Conservation (phyloP, 768 basidiomycete species). For the Coprinellus aureogranulatus region DNA sequence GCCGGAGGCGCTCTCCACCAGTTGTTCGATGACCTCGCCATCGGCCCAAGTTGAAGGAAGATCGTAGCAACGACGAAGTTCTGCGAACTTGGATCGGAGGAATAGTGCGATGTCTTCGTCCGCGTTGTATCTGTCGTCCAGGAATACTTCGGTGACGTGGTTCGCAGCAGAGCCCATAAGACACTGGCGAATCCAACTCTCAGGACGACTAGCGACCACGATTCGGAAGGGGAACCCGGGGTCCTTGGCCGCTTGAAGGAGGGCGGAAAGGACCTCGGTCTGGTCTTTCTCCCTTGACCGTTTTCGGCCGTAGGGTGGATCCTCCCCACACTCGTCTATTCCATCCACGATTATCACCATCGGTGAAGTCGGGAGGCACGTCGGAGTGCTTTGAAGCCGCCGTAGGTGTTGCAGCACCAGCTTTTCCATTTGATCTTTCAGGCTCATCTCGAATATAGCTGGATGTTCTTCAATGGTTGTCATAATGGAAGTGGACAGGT, state of each 20-base stretch:
- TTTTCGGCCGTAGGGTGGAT: not conserved
- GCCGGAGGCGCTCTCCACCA: too few species aligned
- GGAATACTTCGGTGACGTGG: not conserved
- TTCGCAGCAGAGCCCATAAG: not conserved
- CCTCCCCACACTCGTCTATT: conserved; percentile 2
- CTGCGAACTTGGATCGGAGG: not conserved
- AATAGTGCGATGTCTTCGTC: not conserved
- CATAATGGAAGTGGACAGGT: not conserved
- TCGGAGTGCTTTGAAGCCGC: too few species aligned
- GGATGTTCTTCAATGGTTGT: not conserved
- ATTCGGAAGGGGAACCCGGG: not conserved
- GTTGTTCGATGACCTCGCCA: too few species aligned
- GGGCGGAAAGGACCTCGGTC: not conserved
- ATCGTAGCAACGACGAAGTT: not conserved
- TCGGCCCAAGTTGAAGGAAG: too few species aligned
- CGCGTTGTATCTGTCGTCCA: not conserved
- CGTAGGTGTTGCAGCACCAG: not conserved
- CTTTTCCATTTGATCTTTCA: not conserved
- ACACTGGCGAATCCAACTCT: not conserved
- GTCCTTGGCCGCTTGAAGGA: not conserved
- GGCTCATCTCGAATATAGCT: not conserved
- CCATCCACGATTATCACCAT: conserved; percentile 6
- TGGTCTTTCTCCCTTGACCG: not conserved
- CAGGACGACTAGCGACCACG: conserved; percentile 2
- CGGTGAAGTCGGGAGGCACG: not conserved